Conservation (phyloP, 345 rosid genomes). For the Boechera stricta region DNA sequence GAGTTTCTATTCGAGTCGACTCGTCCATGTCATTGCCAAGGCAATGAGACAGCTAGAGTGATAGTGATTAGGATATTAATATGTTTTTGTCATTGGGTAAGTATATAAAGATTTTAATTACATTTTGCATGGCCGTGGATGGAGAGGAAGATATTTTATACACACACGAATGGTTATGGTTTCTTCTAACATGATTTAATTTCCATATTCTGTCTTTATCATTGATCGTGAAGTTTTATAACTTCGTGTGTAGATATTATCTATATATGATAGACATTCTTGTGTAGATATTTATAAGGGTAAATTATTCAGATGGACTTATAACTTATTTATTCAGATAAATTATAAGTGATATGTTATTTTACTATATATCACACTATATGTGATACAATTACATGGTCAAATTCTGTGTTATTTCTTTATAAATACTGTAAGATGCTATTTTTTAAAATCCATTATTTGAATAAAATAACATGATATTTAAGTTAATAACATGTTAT, state of each 20-base stretch:
- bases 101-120: background rate
- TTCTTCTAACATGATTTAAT: background rate
- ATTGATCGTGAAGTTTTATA: constrained; percentile 18
- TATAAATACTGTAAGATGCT: background rate
- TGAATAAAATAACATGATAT: background rate
- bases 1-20: constrained; percentile 50
- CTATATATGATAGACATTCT: background rate
- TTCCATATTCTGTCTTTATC: constrained; percentile 3
- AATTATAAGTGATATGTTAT: background rate
- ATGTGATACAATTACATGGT: background rate
- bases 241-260: constrained; percentile 27
- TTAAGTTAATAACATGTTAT: background rate
- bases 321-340: background rate
- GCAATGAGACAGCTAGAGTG: constrained; percentile 22
- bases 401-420: background rate
- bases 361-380: background rate
- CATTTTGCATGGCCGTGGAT: background rate
- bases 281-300: background rate
- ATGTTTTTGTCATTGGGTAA: constrained; percentile 14
- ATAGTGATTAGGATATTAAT: constrained; percentile 36
- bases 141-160: background rate
- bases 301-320: background rate
- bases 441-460: background rate
- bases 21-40: constrained; percentile 23
- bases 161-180: constrained; percentile 25